Conservation (phyloP, 208 protist species). For the Acanthamoeba lugdunensis region DNA sequence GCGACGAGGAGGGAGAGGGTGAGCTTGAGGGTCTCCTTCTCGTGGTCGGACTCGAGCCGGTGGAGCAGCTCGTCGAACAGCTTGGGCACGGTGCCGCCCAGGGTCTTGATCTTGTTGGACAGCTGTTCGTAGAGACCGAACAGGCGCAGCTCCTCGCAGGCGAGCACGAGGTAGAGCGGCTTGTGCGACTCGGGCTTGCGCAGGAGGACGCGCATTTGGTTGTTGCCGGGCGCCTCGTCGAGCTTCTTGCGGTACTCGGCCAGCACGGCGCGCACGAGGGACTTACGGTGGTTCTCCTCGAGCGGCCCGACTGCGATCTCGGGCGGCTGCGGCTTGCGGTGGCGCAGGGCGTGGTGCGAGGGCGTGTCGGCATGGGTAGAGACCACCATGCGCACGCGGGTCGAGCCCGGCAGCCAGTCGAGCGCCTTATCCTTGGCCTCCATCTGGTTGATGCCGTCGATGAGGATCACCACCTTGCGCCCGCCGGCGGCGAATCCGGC, state of each 20-base stretch:
- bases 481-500: slow-evolving; percentile 32
- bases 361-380: slow-evolving; percentile 50
- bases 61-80: slow-evolving; percentile 79
- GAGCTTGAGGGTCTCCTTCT: slow-evolving; percentile 72
- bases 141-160: slow-evolving; percentile 82
- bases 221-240: slow-evolving; percentile 80
- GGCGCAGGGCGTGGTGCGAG: slow-evolving; percentile 67
- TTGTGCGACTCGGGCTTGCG: slow-evolving; percentile 79
- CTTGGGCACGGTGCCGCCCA: slow-evolving; percentile 75
- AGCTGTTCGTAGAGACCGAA: slow-evolving; percentile 83
- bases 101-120: slow-evolving; percentile 77
- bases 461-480: slow-evolving; percentile 72
- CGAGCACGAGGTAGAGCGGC: slow-evolving; percentile 83
- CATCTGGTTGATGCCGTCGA: slow-evolving; percentile 78
- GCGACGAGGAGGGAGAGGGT: slow-evolving; percentile 37
- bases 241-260: slow-evolving; percentile 82
- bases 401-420: slow-evolving; percentile 81
- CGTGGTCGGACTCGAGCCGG: slow-evolving; percentile 78
- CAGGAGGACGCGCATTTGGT: slow-evolving; percentile 83
- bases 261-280: slow-evolving; percentile 74
- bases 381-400: slow-evolving; percentile 67
- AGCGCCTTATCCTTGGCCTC: slow-evolving; percentile 72
- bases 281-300: slow-evolving; percentile 40
- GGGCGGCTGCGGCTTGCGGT: slow-evolving; percentile 62
- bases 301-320: slow-evolving; percentile 74